Conservation (phyloP, 164 flowering plant species). For the Magnolia sinica region DNA sequence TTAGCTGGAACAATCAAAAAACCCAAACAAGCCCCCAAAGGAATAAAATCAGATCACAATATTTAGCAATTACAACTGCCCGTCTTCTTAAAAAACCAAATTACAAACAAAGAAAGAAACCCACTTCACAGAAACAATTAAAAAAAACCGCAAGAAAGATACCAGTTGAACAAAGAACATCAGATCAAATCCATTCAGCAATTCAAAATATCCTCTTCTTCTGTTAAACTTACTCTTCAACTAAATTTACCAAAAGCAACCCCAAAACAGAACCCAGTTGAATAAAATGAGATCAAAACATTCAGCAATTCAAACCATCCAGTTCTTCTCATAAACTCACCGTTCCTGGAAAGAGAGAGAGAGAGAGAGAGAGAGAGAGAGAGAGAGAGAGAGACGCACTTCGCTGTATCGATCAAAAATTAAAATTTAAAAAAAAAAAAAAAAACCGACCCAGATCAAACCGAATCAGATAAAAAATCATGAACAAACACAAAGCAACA, state of each 20-base stretch:
- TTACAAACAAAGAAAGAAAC: too few species aligned
- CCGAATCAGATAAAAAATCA: too few species aligned
- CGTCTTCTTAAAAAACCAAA: not conserved
- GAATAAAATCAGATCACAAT: not conserved
- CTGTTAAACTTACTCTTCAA: not conserved
- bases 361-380: not conserved
- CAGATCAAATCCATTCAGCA: not conserved
- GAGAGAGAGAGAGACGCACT: not conserved
- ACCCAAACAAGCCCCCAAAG: not conserved
- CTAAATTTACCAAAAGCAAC: not conserved
- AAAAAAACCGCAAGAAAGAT: too few species aligned
- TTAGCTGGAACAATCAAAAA: not conserved
- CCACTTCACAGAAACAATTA: too few species aligned
- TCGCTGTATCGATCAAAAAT: not conserved
- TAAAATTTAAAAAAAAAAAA: too few species aligned
- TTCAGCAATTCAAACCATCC: not conserved
- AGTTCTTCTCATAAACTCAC: not conserved
- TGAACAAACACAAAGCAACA: too few species aligned
- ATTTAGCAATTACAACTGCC: not conserved
- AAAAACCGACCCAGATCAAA: not conserved
- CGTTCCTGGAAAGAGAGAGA: not conserved
- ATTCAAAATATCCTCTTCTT: not conserved
- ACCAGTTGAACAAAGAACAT: not conserved
- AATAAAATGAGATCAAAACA: not conserved
- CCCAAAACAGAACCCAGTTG: not conserved